Conservation (phyloP, 106 monocot genomes). For the Platanthera zijinensis region DNA sequence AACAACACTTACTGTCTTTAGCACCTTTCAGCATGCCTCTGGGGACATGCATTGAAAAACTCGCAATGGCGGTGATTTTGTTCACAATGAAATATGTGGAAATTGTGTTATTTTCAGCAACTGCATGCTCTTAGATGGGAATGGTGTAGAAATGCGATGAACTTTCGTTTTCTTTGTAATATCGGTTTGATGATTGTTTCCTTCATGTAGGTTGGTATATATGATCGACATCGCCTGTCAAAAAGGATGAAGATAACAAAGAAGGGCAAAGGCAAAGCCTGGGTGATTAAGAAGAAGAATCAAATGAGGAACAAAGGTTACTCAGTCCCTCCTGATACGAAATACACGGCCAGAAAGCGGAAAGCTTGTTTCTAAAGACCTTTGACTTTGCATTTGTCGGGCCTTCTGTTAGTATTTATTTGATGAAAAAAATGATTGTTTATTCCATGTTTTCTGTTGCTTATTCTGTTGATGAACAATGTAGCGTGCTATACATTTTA, state of each 20-base stretch:
- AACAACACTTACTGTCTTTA: too few relatives aligned
- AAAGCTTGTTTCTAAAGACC: constrained; percentile 51
- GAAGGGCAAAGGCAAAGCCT: constrained; percentile 63
- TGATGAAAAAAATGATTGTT: too few relatives aligned
- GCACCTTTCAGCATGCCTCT: too few relatives aligned
- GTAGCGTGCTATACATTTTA: too few relatives aligned
- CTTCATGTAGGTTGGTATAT: constrained; percentile 53
- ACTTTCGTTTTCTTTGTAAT: background rate
- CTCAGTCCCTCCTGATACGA: constrained; percentile 65
- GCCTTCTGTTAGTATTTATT: too few relatives aligned
- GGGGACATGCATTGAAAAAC: too few relatives aligned
- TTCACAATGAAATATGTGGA: background rate
- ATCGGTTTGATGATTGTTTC: background rate
- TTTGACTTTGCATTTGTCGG: too few relatives aligned
- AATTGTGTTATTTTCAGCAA: background rate
- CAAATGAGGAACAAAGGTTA: constrained; percentile 74
- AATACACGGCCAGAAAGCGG: constrained; percentile 78
- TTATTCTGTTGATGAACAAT: too few relatives aligned
- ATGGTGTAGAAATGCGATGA: too few relatives aligned
- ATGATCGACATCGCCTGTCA: constrained; percentile 67
- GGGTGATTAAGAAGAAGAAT: constrained; percentile 87
- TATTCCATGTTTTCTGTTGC: too few relatives aligned
- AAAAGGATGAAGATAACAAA: constrained; percentile 49
- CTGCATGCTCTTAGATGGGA: too few relatives aligned
- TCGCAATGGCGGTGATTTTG: too few relatives aligned